Evolutionary conservation across 2,329 filamentous ascomycete genomes (phyloP), one percentile per base, ranked within the genome.

Genomic region (Achaetomium macrosporum): DNA sequence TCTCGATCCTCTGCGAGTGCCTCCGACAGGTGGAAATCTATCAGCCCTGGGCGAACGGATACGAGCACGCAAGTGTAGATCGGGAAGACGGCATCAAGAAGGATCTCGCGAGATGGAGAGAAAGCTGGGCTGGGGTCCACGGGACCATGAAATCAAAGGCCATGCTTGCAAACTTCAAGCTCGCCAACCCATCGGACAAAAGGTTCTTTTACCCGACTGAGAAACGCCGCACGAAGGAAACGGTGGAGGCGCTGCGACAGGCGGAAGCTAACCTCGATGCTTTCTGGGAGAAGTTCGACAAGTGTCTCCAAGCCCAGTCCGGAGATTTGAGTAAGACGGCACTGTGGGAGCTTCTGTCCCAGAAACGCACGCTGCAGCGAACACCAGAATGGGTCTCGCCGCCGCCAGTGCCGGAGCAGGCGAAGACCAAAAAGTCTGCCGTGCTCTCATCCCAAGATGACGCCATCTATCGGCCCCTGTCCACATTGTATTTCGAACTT

Each of bases 361-460:
- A 69, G 30, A 42, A 56, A 0, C 70, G 72, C 4, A 59, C 56
- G 1, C 59, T 81, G 7, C 71, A 72, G 30, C 69, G 78, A n/a
- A 82, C 76, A 0, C 66, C 71, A 1, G 67, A 71, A 12, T 81
- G 77, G 75, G 58, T 69, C 29, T 72, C 76, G 48, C 68, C 69
- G 0, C 39, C 59, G 8, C 40, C 57, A 16, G 7, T n/a, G 9
- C 15, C 44, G 20, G 16, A 50, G 20, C 13, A 47, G 31, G 12
- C 30, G 19, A 49, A 43, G 31, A 2, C 39, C 25, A 13, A 30
- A 16, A 42, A 36, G 5, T 30, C 30, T 5, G 47, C 39, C 17
- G 30, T 11, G 2, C 5, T 33, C 16, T 20, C 15, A 50, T 8
- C 19, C 46, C 20, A 31, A 17, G 41, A 25, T 19, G 11, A 56